These are phyloP conservation scores for Sarcodon aspratus DNA, from an alignment of 768 basidiomycete species.

Conservation along the genomic window DNA sequence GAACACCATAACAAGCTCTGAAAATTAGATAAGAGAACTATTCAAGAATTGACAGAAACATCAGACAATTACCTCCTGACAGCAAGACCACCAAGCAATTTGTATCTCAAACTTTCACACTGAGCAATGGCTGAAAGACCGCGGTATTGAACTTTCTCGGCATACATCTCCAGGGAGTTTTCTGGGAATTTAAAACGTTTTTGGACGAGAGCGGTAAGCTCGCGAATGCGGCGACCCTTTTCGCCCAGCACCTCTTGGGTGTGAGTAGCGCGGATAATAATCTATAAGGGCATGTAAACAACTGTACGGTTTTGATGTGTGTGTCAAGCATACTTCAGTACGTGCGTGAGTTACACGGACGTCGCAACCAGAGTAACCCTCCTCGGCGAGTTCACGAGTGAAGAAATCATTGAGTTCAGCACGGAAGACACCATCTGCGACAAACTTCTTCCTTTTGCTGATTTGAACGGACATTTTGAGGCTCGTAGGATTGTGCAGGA, in stretches of 20 bases:
- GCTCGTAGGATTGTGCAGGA: constrained; percentile 5
- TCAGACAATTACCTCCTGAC: constrained; percentile 76
- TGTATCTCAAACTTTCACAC: constrained; percentile 97
- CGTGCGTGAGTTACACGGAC: constrained; percentile 98
- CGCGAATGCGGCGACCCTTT: constrained; percentile 98
- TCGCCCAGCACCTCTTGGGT: constrained; percentile 98
- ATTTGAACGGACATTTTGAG: constrained; percentile 73
- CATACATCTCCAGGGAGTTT: constrained; percentile 96
- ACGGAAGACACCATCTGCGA: constrained; percentile 97
- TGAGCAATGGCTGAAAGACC: constrained; percentile 98
- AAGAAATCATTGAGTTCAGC: constrained; percentile 99
- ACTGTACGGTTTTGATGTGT: background rate
- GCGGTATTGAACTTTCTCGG: constrained; percentile 98
- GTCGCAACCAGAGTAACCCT: constrained; percentile 99
- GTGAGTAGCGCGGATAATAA: constrained; percentile 99
- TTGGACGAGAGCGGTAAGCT: constrained; percentile 95
- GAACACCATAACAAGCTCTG: constrained; percentile 98
- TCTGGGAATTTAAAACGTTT: constrained; percentile 99
- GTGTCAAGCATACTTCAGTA: constrained; percentile 58
- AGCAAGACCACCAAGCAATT: constrained; percentile 97
- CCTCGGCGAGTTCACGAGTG: constrained; percentile 93
- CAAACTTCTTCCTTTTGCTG: constrained; percentile 98
- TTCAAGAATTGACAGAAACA: background rate
- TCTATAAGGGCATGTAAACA: constrained; percentile 31
- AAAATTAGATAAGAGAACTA: background rate